Evolutionary conservation across 495 filamentous ascomycete genomes (phyloP).

Genomic region (Penicillium pulvis): DNA sequence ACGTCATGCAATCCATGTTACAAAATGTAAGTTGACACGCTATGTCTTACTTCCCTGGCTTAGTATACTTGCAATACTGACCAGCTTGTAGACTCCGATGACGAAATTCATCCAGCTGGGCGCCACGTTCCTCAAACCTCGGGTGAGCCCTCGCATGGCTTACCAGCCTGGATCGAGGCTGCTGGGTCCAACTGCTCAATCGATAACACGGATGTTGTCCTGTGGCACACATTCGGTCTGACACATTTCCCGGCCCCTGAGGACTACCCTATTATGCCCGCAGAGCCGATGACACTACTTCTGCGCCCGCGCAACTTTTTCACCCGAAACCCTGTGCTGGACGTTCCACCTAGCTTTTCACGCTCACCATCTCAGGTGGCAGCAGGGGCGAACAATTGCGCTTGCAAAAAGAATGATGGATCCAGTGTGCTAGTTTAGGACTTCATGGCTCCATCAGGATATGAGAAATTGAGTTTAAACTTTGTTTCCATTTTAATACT

Average conservation of each 20-base stretch:
- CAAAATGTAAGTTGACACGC: conserved; percentile 67
- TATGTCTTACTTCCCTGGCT: not conserved
- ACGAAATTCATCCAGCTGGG: conserved; percentile 89
- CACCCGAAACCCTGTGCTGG: conserved; percentile 77
- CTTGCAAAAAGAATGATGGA: conserved; percentile 46
- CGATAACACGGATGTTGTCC: conserved; percentile 83
- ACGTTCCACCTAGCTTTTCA: conserved; percentile 80
- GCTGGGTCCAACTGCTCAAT: conserved; percentile 69
- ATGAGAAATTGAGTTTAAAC: too few species aligned
- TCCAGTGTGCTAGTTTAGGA: conserved; percentile 45
- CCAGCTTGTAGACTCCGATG: conserved; percentile 64
- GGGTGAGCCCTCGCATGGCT: conserved; percentile 75
- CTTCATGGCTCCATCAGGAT: not conserved
- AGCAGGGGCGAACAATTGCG: conserved; percentile 45
- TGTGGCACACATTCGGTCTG: conserved; percentile 96
- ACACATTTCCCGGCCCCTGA: conserved; percentile 92
- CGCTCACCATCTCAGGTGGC: conserved; percentile 72
- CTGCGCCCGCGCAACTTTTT: conserved; percentile 90
- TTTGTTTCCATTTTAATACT: too few species aligned
- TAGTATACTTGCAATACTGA: conserved; percentile 12
- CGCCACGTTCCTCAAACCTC: conserved; percentile 93
- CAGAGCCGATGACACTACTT: conserved; percentile 83
- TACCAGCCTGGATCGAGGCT: conserved; percentile 77
- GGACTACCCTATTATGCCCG: conserved; percentile 95
- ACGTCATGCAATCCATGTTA: conserved; percentile 88